phyloP scores from a whole-genome alignment of 1,284 basidiomycete species.

The Boletellus sp. region DNA sequence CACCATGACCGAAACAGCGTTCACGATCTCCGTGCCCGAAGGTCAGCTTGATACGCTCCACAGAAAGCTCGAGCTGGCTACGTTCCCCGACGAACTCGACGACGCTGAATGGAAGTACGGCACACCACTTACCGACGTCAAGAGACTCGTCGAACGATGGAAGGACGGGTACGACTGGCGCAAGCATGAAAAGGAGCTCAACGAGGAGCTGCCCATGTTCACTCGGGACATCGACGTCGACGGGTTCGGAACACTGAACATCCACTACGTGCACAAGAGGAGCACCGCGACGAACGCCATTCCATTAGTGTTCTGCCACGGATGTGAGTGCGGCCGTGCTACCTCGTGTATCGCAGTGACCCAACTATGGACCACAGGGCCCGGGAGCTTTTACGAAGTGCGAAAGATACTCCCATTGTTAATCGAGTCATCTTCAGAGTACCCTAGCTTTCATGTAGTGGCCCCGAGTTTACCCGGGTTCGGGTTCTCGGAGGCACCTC shows the following conservation, averaged over 20 bases:
- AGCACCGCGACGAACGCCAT: conserved; percentile 37
- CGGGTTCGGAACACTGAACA: conserved; percentile 35
- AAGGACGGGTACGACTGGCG: conserved; percentile 43
- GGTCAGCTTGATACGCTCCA: conserved; percentile 28
- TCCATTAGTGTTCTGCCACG: conserved; percentile 47
- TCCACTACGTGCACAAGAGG: conserved; percentile 44
- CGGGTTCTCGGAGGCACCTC: conserved; percentile 49
- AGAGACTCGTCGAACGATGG: conserved; percentile 39
- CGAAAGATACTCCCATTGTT: conserved; percentile 53
- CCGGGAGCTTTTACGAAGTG: conserved; percentile 55
- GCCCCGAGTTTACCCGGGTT: conserved; percentile 51
- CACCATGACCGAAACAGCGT: conserved; percentile 20
- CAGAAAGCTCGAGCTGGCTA: conserved; percentile 33
- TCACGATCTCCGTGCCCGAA: conserved; percentile 34
- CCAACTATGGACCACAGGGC: conserved; percentile 36
- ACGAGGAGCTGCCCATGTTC: conserved; percentile 43
- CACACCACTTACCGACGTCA: conserved; percentile 38
- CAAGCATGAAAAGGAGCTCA: conserved; percentile 37
- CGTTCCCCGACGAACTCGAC: conserved; percentile 43
- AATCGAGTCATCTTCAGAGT: conserved; percentile 35
- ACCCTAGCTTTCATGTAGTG: conserved; percentile 59
- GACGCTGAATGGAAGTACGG: conserved; percentile 39
- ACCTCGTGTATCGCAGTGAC: not conserved
- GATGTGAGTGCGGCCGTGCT: conserved; percentile 34
- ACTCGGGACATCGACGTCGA: conserved; percentile 40